Percentiles rank a stretch among this genome's conserved stretches.
phyloP scores from a whole-genome alignment of 2,329 filamentous ascomycete genomes.

The Sordariomycetes sp. region DNA sequence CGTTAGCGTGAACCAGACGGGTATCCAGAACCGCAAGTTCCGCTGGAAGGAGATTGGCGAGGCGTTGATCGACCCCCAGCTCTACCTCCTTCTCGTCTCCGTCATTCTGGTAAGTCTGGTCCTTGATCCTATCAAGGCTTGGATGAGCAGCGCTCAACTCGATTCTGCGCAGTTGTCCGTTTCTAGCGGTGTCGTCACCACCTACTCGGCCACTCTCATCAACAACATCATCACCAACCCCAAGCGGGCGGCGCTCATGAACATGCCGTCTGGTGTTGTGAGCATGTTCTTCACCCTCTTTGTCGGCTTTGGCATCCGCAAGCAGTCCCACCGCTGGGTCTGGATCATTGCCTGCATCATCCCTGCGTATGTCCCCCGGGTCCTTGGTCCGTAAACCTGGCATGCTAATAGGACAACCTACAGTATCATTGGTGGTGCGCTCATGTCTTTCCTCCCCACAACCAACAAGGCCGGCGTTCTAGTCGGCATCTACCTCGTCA shows the following conservation, averaged over 20 bases:
- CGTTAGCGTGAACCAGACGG: constrained; percentile 29
- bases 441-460: constrained; percentile 38
- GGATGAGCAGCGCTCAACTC: constrained; percentile 12
- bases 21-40: constrained; percentile 31
- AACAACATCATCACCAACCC: constrained; percentile 2
- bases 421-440: constrained; percentile 31
- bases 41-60: constrained; percentile 36
- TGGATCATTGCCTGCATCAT: constrained; percentile 34
- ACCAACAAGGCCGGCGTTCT: constrained; percentile 30
- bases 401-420: neutral
- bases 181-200: constrained; percentile 38
- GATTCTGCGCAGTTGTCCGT: constrained; percentile 13
- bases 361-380: constrained; percentile 23
- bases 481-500: constrained; percentile 35
- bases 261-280: constrained; percentile 16
- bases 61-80: constrained; percentile 43
- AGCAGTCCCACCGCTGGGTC: constrained; percentile 32
- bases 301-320: constrained; percentile 32
- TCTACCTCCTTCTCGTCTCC: constrained; percentile 43
- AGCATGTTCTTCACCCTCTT: constrained; percentile 37
- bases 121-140: constrained; percentile 8
- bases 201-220: constrained; percentile 25
- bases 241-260: constrained; percentile 4
- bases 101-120: constrained; percentile 11
- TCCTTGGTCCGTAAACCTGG: neutral